Base-by-base conservation (phyloP, 169 alveolate genomes). In the Plasmodium inui region DNA sequence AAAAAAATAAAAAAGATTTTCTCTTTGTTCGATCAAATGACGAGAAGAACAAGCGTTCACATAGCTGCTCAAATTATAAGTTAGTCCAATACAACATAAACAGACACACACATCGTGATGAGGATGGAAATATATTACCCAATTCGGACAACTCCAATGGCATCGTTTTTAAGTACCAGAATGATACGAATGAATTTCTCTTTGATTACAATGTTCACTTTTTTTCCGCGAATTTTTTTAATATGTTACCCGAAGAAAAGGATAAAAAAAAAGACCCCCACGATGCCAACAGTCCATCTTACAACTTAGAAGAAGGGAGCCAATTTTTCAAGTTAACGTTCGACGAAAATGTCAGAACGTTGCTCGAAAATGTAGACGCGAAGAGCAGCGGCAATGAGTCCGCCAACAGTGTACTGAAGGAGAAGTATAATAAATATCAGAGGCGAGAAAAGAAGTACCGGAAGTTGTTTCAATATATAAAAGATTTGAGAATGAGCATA, bases 331-430 rank as follows among this genome's bases (percentile, higher is more conserved):
- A 81, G 12, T 67, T 79, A 26, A 37, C 28, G 28, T 61, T 67
- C 72, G 83, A 89, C 82, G 57, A 89, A 22, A 80, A 80, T 61
- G 57, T 80, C n/a, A 89, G n/a, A 61, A 79, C 22, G 34, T 46
- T 89, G n/a, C 82, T 22, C 50, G 67, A 81, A 5, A 79, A 80
- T 39, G 41, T 89, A n/a, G 82, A 61, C 37, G 73, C 94, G 2
- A 67, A 53, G 61, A 89, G 76, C n/a, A 89, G 94, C 41, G 90
- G 94, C 0, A 91, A 89, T 8, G 94, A 89, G 53, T 89, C 94
- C 5, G 94, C 76, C 30, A 89, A 89, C 71, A 89, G 94, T 67
- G 28, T 61, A 19, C 39, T 89, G 39, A 81, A 89, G 73, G 94
- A 89, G 30, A 80, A 80, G 26, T 89, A 80, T 34, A 61, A 89